Percentiles rank a stretch among this genome's conserved stretches.
Conservation (phyloP, 2,329 filamentous ascomycete genomes). For the Ascochyta koolunga region DNA sequence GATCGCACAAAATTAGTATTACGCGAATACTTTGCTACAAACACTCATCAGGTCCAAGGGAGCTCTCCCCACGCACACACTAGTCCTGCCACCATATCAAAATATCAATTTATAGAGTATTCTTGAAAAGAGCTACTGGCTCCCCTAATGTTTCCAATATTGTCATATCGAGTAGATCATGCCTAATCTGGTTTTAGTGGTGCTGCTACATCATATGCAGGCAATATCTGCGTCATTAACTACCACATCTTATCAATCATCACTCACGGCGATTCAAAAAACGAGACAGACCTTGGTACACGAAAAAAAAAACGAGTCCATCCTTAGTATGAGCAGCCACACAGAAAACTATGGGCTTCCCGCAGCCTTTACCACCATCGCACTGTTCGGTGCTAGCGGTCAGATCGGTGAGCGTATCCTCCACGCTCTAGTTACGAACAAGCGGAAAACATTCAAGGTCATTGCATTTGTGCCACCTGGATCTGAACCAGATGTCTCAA, state of each 20-base stretch:
- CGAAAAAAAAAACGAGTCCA: not conserved
- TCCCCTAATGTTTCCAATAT: too few relatives aligned
- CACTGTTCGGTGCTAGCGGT: constrained; percentile 22
- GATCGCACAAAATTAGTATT: not conserved
- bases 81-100: too few relatives aligned
- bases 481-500: not conserved
- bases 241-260: not conserved
- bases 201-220: not conserved
- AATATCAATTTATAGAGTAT: too few relatives aligned
- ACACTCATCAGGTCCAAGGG: too few relatives aligned
- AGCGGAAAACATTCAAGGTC: constrained; percentile 19
- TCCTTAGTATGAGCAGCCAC: not conserved
- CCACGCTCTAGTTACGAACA: not conserved
- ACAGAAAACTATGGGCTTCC: not conserved
- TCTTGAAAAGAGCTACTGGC: too few relatives aligned
- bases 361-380: not conserved
- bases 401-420: constrained; percentile 22
- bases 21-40: too few relatives aligned
- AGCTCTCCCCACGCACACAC: too few relatives aligned
- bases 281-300: not conserved
- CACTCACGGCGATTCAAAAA: not conserved
- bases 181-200: too few relatives aligned
- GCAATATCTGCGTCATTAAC: constrained; percentile 1
- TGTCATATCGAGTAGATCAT: too few relatives aligned
- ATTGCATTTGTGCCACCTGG: not conserved